phyloP scores from a whole-genome alignment of 108 stramenopile genomes.

The Discostella stelligeroides region DNA sequence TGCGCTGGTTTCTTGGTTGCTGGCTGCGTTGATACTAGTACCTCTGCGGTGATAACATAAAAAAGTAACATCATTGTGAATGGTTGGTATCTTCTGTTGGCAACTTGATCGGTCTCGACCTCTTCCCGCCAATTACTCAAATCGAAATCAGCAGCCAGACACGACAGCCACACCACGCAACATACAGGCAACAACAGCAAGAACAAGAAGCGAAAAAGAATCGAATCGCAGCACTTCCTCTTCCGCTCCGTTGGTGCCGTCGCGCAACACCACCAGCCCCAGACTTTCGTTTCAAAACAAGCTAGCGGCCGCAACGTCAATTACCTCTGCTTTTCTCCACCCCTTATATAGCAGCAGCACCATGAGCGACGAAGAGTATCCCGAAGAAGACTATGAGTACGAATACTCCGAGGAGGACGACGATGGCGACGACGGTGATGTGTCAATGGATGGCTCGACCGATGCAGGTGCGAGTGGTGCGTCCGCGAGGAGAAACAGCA shows the following conservation, averaged over 20 bases:
- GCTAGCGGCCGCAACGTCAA: neutral
- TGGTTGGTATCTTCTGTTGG: no score
- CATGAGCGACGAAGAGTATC: slow-evolving; percentile 40
- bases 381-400: slow-evolving; percentile 60
- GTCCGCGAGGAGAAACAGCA: slow-evolving; percentile 1
- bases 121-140: no score
- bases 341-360: slow-evolving; percentile 9
- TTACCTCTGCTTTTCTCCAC: no score
- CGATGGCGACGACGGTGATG: slow-evolving; percentile 21
- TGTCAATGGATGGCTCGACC: slow-evolving; percentile 21
- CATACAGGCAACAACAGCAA: no score
- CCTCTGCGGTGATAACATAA: slow-evolving; percentile 39
- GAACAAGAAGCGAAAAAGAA: no score
- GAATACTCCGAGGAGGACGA: slow-evolving; percentile 55
- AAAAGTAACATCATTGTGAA: no score
- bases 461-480: slow-evolving; percentile 14
- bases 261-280: neutral
- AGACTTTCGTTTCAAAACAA: neutral
- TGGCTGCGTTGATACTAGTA: slow-evolving; percentile 53
- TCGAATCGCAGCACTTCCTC: no score
- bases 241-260: no score
- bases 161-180: no score
- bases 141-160: no score
- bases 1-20: slow-evolving; percentile 56
- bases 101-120: no score